Base-by-base conservation (phyloP, 2,329 filamentous ascomycete genomes). In the Fusarium sp. region DNA sequence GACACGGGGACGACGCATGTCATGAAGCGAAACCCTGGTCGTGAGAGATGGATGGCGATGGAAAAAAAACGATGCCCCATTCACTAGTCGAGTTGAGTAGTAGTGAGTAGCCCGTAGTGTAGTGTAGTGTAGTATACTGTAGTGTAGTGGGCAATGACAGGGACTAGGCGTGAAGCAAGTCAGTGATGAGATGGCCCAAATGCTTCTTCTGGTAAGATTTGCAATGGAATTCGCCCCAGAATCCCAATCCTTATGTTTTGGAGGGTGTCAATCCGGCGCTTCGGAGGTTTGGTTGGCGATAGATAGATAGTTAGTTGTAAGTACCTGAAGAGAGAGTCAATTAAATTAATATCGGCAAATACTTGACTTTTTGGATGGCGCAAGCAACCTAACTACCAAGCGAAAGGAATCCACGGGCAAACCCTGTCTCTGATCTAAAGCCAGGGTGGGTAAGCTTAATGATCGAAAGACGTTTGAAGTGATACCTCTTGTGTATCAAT, bases 171-270 rank as follows among this genome's bases (percentile, higher is more conserved):
- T 46, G 74, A 74, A 76, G 75, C 59, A 70, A 74, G 73, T 64
- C 62, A 71, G 75, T 64, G 65, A 69, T 70, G 64, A 58, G 65
- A 73, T 70, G 64, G 60, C 66, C 72, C 71, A 71, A 64, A 74
- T 62, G 58, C 68, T 61, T 56, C 48, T 76, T 76, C 64, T 71
- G 76, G 72, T 44, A 77, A 77, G 76, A 77, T 77, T 77, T 77
- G 75, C 76, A 76, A 62, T 42, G 26, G 35, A 72, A 75, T 73
- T 77, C 64, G 74, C 74, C 75, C 69, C 74, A 75, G 58, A 64
- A 67, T 67, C 46, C 20, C 67, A 55, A 49, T 49, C 45, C 27
- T 59, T 67, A 48, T 71, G 59, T 64, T 60, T 60, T 65, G 71
- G 67, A 75, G 70, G 54, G 70, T 70, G 67, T 68, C 66, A 73